Percentiles rank a stretch among this genome's conserved stretches.
Evolutionary conservation across 257 asterid species (phyloP).

Genomic region (Datura wrightii): DNA sequence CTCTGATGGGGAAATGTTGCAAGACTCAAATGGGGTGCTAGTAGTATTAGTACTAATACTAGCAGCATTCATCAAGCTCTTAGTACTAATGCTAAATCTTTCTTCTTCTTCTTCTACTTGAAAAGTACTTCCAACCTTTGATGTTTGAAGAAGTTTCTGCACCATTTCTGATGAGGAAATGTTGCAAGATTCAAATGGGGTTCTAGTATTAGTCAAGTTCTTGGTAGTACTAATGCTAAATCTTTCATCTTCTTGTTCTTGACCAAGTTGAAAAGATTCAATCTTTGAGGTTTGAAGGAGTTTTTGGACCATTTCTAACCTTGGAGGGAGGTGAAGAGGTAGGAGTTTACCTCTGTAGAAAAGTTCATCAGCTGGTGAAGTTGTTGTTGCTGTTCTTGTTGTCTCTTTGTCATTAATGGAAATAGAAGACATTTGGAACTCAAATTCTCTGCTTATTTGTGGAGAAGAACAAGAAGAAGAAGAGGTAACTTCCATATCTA

Average conservation of each 20-base stretch:
- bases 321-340: constrained; percentile 81
- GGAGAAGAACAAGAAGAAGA: constrained; percentile 43
- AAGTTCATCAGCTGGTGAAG: constrained; percentile 84
- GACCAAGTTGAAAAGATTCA: constrained; percentile 9
- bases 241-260: not conserved
- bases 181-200: constrained; percentile 9
- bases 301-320: constrained; percentile 64
- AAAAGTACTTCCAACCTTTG: constrained; percentile 29
- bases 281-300: constrained; percentile 40
- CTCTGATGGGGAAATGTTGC: constrained; percentile 73
- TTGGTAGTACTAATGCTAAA: constrained; percentile 26
- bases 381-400: constrained; percentile 32
- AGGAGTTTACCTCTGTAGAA: constrained; percentile 87
- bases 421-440: constrained; percentile 67
- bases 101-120: constrained; percentile 32
- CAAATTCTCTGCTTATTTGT: constrained; percentile 55
- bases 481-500: constrained; percentile 37
- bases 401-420: constrained; percentile 37
- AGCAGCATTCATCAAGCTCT: not conserved
- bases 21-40: constrained; percentile 55
- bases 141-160: not conserved
- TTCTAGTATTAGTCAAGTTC: not conserved
- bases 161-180: not conserved
- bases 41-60: constrained; percentile 16
- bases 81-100: constrained; percentile 24